Conservation (phyloP, 2,329 filamentous ascomycete genomes). For the Dactylella cylindrospora region DNA sequence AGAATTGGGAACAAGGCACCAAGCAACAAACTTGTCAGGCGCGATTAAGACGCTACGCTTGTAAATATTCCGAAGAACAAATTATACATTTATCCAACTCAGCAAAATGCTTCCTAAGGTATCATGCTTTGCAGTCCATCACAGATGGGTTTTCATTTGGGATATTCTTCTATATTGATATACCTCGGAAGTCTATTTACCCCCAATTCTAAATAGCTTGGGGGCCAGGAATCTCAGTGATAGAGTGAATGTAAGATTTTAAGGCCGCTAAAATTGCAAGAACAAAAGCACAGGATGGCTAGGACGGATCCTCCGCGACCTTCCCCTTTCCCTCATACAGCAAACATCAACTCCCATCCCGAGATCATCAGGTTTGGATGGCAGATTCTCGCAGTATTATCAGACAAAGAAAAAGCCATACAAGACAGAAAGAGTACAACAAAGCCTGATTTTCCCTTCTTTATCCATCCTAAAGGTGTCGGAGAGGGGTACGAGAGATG, state of each 20-base stretch:
- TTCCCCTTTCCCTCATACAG: neutral
- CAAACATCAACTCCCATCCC: neutral
- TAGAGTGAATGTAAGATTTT: conserved; percentile 7
- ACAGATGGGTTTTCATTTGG: too few species aligned
- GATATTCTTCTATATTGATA: too few species aligned
- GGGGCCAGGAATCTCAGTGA: neutral
- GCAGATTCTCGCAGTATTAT: too few species aligned
- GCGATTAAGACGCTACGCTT: too few species aligned
- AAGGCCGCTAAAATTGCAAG: conserved; percentile 35
- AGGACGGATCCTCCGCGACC: neutral
- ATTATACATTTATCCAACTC: too few species aligned
- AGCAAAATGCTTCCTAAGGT: too few species aligned
- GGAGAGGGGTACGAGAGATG: neutral
- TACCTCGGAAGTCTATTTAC: conserved; percentile 10
- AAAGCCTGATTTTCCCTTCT: neutral
- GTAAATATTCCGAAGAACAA: too few species aligned
- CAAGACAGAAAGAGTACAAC: neutral
- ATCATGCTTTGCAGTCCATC: too few species aligned
- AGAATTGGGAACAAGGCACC: too few species aligned
- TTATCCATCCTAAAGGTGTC: conserved; percentile 5
- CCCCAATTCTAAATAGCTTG: too few species aligned
- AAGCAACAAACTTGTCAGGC: too few species aligned
- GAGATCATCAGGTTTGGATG: neutral
- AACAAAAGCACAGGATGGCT: conserved; percentile 13
- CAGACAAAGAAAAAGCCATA: neutral